Conservation (phyloP, 176 grass and related monocot genomes). For the Pontederia paniculata region DNA sequence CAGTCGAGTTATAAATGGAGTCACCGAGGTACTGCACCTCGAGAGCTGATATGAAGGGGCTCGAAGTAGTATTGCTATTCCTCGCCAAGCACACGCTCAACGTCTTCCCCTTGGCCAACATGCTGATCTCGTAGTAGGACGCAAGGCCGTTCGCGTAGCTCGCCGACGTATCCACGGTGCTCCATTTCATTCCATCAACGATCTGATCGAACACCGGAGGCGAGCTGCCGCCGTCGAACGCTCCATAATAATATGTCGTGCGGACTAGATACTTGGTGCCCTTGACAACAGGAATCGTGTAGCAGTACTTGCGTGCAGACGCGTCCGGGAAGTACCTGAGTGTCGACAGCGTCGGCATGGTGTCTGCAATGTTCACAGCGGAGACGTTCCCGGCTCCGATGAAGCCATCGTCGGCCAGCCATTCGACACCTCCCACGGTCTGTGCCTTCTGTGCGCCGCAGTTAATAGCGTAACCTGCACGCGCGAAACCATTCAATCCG, state of each 20-base stretch:
- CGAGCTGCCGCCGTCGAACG: slow-evolving; percentile 44
- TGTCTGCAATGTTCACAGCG: slow-evolving; percentile 1
- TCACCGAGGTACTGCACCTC: slow-evolving; percentile 47
- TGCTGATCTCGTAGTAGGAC: slow-evolving; percentile 61
- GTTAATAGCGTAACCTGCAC: slow-evolving; percentile 52
- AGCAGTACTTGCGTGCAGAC: slow-evolving; percentile 55
- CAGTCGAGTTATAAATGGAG: slow-evolving; percentile 59
- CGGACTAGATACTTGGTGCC: slow-evolving; percentile 46
- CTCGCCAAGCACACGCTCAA: slow-evolving; percentile 68
- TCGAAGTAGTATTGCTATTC: slow-evolving; percentile 37
- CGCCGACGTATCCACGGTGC: slow-evolving; percentile 42
- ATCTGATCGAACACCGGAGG: slow-evolving; percentile 75
- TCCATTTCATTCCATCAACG: slow-evolving; percentile 70
- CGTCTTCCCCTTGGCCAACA: slow-evolving; percentile 23
- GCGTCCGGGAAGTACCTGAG: slow-evolving; percentile 66
- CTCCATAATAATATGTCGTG: slow-evolving; percentile 76
- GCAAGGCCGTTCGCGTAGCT: slow-evolving; percentile 42
- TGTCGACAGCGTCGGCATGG: slow-evolving; percentile 30
- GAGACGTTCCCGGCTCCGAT: slow-evolving; percentile 26
- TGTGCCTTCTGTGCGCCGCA: slow-evolving; percentile 34
- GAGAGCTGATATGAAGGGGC: slow-evolving; percentile 81
- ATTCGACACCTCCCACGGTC: slow-evolving; percentile 29
- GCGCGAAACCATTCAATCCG: no score
- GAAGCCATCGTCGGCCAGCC: slow-evolving; percentile 47
- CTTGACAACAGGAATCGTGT: slow-evolving; percentile 35